Conservation (phyloP, 2,329 filamentous ascomycete genomes). For the Pseudohalonectria lignicola region DNA sequence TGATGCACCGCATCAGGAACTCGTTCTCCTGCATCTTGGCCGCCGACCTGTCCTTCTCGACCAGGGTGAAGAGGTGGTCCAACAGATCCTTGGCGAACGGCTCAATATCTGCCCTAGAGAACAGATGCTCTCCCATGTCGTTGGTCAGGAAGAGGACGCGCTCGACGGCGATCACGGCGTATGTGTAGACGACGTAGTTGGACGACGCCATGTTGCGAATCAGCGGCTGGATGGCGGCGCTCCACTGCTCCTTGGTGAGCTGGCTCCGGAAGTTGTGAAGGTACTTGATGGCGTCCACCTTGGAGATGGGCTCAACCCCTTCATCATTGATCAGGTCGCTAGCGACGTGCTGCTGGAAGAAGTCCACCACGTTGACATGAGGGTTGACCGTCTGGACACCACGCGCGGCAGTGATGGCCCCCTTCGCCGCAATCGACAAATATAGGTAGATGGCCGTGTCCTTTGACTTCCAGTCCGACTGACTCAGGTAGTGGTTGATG, state of each 20-base stretch:
- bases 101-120: constrained; percentile 67
- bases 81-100: constrained; percentile 78
- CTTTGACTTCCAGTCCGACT: constrained; percentile 89
- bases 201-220: constrained; percentile 82
- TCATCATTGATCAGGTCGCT: constrained; percentile 68
- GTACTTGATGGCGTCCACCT: constrained; percentile 97
- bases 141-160: constrained; percentile 77
- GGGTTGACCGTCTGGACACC: constrained; percentile 86
- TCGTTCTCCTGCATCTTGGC: constrained; percentile 98
- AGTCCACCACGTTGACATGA: constrained; percentile 82
- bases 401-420: constrained; percentile 72
- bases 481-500: constrained; percentile 73
- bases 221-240: constrained; percentile 75
- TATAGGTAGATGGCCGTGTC: constrained; percentile 98
- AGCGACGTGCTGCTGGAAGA: constrained; percentile 88
- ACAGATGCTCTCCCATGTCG: constrained; percentile 64
- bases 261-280: constrained; percentile 95
- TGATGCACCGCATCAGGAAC: constrained; percentile 96
- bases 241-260: constrained; percentile 85
- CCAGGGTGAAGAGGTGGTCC: constrained; percentile 80
- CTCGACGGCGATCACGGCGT: constrained; percentile 94
- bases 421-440: constrained; percentile 87
- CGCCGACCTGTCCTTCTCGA: constrained; percentile 73
- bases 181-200: constrained; percentile 96
- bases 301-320: constrained; percentile 70